A percentile compares a stretch with the other conserved stretches of the same genome.
These are phyloP conservation scores for Fusarium virguliforme DNA, from an alignment of 2,329 filamentous ascomycete genomes.

Conservation along the genomic window DNA sequence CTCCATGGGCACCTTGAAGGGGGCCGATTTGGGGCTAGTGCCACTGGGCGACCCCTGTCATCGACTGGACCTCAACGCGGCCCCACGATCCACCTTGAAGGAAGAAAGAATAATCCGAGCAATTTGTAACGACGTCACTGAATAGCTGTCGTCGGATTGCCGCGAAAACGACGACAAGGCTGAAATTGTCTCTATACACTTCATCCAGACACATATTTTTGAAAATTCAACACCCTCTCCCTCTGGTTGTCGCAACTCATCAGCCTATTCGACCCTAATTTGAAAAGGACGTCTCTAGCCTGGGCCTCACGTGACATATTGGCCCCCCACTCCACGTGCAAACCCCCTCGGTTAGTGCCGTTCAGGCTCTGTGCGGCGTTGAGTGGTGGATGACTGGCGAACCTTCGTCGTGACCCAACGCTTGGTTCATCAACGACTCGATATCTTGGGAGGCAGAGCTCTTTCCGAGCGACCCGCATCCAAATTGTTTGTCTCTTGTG, in stretches of 20 bases:
- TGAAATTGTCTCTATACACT: neutral
- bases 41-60: conserved; percentile 47
- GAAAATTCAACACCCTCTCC: neutral
- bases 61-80: conserved; percentile 28
- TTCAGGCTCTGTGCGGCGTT: conserved; percentile 47
- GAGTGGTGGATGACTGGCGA: conserved; percentile 42
- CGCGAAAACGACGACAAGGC: neutral
- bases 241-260: neutral
- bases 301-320: conserved; percentile 42
- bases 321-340: conserved; percentile 45
- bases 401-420: conserved; percentile 42
- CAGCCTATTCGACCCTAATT: neutral
- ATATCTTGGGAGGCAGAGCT: conserved; percentile 31
- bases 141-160: conserved; percentile 4
- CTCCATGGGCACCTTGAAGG: conserved; percentile 56
- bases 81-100: conserved; percentile 42
- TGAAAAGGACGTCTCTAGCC: neutral
- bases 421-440: conserved; percentile 35
- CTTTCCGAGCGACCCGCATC: conserved; percentile 23
- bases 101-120: conserved; percentile 51
- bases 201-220: neutral
- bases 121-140: conserved; percentile 47
- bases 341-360: conserved; percentile 53
- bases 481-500: conserved; percentile 28
- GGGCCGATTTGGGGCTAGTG: conserved; percentile 56